Evolutionary conservation across 441 rosid species (phyloP).

Genomic region (Aleurites moluccanus): DNA sequence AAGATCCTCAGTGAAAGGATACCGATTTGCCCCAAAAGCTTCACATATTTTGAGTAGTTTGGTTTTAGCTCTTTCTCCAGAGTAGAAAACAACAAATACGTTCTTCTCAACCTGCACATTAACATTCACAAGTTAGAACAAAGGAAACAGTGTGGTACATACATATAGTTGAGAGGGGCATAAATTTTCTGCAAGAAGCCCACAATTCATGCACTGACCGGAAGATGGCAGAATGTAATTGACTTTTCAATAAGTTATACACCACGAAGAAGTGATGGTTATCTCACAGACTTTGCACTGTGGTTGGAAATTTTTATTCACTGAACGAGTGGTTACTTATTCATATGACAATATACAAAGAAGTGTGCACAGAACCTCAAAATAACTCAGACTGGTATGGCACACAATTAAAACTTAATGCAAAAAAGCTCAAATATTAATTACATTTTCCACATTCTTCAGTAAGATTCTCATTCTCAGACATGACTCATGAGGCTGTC

Average conservation of each 20-base stretch:
- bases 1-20: conserved; percentile 75
- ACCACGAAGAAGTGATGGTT: no score
- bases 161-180: conserved; percentile 1
- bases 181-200: conserved; percentile 6
- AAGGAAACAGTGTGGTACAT: conserved; percentile 14
- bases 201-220: conserved; percentile 3
- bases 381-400: neutral
- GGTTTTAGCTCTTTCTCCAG: conserved; percentile 83
- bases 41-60: conserved; percentile 90
- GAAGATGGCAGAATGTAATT: neutral
- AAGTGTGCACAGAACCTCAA: neutral
- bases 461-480: neutral
- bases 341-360: neutral
- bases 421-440: neutral
- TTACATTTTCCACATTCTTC: neutral
- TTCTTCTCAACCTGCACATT: conserved; percentile 83
- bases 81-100: conserved; percentile 73
- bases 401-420: neutral
- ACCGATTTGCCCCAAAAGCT: conserved; percentile 94
- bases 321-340: neutral
- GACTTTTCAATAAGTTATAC: conserved; percentile 3
- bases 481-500: neutral
- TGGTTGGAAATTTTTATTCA: conserved; percentile 8
- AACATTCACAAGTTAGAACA: conserved; percentile 28
- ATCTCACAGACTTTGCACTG: neutral